Evolutionary conservation across 371 early-diverging fungal genomes (phyloP), one percentile per base, ranked within the genome.

Genomic region (Chytridium lagenaria): DNA sequence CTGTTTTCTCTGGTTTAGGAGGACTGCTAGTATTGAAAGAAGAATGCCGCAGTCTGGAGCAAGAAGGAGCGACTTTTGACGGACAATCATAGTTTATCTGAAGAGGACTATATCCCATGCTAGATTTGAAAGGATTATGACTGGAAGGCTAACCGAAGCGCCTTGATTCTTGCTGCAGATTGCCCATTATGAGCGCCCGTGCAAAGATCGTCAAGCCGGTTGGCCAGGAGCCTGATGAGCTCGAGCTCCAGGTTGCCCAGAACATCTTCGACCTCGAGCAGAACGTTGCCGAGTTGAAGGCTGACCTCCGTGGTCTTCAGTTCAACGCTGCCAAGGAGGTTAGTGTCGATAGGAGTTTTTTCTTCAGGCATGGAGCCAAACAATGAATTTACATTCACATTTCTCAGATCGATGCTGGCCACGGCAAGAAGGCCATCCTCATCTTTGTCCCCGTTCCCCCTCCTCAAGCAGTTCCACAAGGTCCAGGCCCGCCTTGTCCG

Each of bases 391-490:
- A 44, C 44, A 44, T 44, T 19, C 44, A 12, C 12, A 19, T 12
- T 12, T 44, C 19, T 30, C 79, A 94, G 95, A 78, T 95, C 79
- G 96, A 96, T 76, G 87, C 95, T 77, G 93, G 94, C 79, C 91
- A 89, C 80, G 97, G 97, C 80, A 94, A 93, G 89, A 94, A 95
- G 90, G 98, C 97, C 72, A 89, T 98, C 79, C 92, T 94, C 80
- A 88, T 98, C 87, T 97, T 95, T 82, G 96, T 98, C 64, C 98
- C 98, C 74, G 95, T 97, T 69, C n/a, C 97, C 98, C 69, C 85
- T 86, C 76, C 85, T 94, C 78, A 93, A 94, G 91, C 90, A 90
- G 69, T 95, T 93, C 92, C 92, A 94, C 91, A 94, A 95, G 90
- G 89, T 96, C 82, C 96, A 95, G 86, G 85, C 88, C 82, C 90